phyloP scores from a whole-genome alignment of 140 eudicot species.

The Ambrosia hybrid region DNA sequence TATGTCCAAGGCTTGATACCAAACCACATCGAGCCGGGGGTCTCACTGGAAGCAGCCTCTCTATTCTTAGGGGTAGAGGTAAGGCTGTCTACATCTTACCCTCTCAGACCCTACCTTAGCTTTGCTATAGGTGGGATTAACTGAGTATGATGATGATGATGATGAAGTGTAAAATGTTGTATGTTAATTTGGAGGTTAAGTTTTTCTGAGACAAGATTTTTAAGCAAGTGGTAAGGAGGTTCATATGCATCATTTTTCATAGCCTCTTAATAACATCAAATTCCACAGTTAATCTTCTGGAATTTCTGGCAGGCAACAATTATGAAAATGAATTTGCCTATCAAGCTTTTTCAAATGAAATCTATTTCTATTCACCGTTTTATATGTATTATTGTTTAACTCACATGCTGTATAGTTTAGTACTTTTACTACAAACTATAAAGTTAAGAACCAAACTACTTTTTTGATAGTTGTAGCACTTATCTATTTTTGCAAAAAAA shows the following conservation, averaged over 20 bases:
- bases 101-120: no score
- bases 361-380: neutral
- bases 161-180: neutral
- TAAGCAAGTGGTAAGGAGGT: neutral
- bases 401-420: constrained; percentile 1
- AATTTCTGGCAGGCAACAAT: neutral
- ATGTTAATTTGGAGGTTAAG: neutral
- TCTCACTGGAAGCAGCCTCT: no score
- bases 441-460: neutral
- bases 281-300: neutral
- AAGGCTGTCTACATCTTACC: no score
- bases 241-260: neutral
- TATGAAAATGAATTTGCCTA: constrained; percentile 3
- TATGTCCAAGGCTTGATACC: no score
- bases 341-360: constrained; percentile 9
- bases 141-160: no score
- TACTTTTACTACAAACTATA: neutral
- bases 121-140: no score
- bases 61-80: no score
- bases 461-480: no score
- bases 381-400: constrained; percentile 8
- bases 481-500: no score
- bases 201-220: neutral
- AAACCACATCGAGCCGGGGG: no score
- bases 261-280: neutral